Base-by-base conservation (phyloP, 352 stramenopile species). In the Phytophthora citricola region DNA sequence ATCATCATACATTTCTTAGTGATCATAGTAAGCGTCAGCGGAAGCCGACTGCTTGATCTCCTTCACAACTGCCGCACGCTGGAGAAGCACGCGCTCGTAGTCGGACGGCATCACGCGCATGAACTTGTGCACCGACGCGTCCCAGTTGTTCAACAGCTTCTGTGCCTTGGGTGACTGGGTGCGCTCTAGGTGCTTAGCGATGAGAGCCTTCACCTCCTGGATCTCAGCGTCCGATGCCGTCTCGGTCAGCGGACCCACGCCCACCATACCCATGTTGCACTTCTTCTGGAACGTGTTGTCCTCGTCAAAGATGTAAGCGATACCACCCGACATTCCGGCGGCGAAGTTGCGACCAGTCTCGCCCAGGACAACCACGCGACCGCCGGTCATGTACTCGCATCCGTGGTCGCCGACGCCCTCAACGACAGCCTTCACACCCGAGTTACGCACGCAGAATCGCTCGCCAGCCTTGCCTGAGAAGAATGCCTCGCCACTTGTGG, bases 321-420 rank as follows among this genome's bases (percentile, higher is more conserved):
- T 96, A 45, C 96, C 96, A 41, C 97, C 96, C 65, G 89, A 98
- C 95, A 99, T 99, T 65, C 96, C 96, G 29, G 96, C 96, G 45
- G 92, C 96, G 78, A 98, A 98, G 85, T 99, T 99, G 64, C 95
- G 90, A 32, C 97, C 96, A 34, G 94, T 99, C 22, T 84, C 73
- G 15, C 96, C 96, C 6, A 99, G 78, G 47, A 97, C 88, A 27
- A 98, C 92, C 31, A 98, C 88, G 50, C 90, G 75, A 60, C 95
- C 96, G 61, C 96, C 96, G n/a, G 97, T 99, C 97, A 99, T 99
- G 87, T 99, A 99, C 78, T 99, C 97, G 57, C 93, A 98, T 29
- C 95, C 95, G 75, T 99, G 97, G 72, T 99, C 96, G 66, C 97
- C 97, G 43, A 98, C 89, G 51, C 95, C 96, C 77, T 99, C 97